Base-by-base conservation (phyloP, 2,329 filamentous ascomycete species). In the Madurella mycetomatis region DNA sequence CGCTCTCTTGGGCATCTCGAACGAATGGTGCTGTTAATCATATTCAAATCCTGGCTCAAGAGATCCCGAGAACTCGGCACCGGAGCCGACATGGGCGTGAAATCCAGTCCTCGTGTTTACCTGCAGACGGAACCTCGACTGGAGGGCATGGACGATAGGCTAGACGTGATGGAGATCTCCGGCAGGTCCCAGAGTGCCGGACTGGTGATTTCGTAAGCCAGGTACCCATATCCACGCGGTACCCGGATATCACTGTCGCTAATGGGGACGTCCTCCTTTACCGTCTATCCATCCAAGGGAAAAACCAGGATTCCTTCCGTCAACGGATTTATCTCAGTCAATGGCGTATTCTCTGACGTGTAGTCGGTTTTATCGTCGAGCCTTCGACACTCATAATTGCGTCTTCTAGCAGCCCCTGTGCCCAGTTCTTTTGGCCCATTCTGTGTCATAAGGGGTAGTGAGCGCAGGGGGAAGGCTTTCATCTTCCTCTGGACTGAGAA, bases 161-260 rank as follows among this genome's bases (percentile, higher is more conserved):
- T 34, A 16, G n/a, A 60, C 39, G 12, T 60, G 58, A 9, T 18
- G 12, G 40, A 56, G 49, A 32, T 50, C 32, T 50, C 47, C 3
- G 53, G 53, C 12, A 39, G 15, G 34, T 60, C 58, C 50, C 51
- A 58, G 15, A 60, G 40, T 11, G 58, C 53, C 1, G 58, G 55
- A 7, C 31, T 48, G 41, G 25, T 43, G 12, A 60, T 2, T 18
- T 60, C 58, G 9, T 56, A 47, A 15, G n/a, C 13, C 8, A 47
- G 4, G 2, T 9, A n/a, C 1, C 11, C 13, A 31, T 55, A 51
- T 15, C 51, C 51, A 7, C n/a, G 11, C 9, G 25, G 43, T 8
- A 43, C 18, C 0, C 5, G 1, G 1, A 49, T 7, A 1, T 9
- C 17, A 7, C 25, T 7, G 19, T n/a, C 7, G 16, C 47, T 41